phyloP scores from a whole-genome alignment of 352 stramenopile genomes.

The Phytophthora pinifolia region DNA sequence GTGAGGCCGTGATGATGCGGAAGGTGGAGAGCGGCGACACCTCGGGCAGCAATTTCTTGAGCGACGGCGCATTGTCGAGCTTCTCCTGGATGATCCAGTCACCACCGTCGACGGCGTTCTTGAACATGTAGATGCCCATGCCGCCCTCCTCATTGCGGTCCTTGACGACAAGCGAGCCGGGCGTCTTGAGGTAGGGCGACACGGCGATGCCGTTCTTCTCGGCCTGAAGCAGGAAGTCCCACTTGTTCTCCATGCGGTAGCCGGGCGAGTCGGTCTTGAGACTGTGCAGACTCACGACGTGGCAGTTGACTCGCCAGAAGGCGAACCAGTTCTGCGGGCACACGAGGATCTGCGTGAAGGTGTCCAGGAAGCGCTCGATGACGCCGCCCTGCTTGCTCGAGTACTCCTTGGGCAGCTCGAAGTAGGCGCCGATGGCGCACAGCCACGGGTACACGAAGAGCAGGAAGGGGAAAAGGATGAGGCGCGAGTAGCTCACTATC shows the following conservation, averaged over 20 bases:
- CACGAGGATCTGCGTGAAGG: constrained; percentile 81
- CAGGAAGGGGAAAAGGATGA: constrained; percentile 86
- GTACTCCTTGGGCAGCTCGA: constrained; percentile 69
- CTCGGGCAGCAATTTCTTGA: constrained; percentile 90
- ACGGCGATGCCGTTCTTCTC: constrained; percentile 91
- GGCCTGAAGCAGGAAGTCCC: constrained; percentile 96
- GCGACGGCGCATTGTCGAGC: constrained; percentile 92
- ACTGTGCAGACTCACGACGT: constrained; percentile 94
- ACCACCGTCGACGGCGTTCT: constrained; percentile 94
- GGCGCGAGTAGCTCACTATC: constrained; percentile 80
- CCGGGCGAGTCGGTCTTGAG: constrained; percentile 90
- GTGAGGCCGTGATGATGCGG: constrained; percentile 96
- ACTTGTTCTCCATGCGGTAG: constrained; percentile 98
- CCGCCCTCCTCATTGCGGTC: constrained; percentile 98
- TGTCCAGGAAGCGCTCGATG: constrained; percentile 90
- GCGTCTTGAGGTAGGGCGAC: constrained; percentile 92
- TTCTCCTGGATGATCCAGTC: constrained; percentile 98
- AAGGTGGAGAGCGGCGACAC: constrained; percentile 97
- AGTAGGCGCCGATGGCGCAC: constrained; percentile 79
- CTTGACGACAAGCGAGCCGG: constrained; percentile 94
- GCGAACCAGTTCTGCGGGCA: constrained; percentile 96
- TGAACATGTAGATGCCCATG: constrained; percentile 98
- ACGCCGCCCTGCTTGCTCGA: constrained; percentile 66
- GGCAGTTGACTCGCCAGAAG: constrained; percentile 97
- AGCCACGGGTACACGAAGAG: constrained; percentile 89